These are phyloP conservation scores for Agaricus blazei DNA, from an alignment of 768 basidiomycete species.

Conservation along the genomic window DNA sequence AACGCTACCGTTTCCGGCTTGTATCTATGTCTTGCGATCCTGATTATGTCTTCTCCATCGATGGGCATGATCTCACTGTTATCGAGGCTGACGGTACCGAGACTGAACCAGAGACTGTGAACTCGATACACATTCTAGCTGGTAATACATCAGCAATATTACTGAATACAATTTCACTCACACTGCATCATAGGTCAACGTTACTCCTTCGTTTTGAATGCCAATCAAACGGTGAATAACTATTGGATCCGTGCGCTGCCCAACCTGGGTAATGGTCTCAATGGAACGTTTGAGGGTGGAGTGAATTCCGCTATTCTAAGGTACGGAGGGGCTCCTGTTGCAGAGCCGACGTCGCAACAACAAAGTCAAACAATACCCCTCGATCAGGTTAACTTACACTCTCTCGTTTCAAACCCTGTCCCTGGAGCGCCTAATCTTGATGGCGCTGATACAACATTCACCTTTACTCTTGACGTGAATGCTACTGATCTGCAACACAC, in stretches of 20 bases:
- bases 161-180: no score
- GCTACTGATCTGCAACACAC: neutral
- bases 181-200: slow-evolving; percentile 26
- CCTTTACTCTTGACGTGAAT: neutral
- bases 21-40: slow-evolving; percentile 47
- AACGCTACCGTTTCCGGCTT: slow-evolving; percentile 51
- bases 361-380: slow-evolving; percentile 17
- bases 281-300: slow-evolving; percentile 21
- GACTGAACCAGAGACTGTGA: slow-evolving; percentile 27
- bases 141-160: slow-evolving; percentile 3
- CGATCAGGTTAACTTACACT: slow-evolving; percentile 36
- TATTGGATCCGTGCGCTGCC: slow-evolving; percentile 35
- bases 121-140: slow-evolving; percentile 35
- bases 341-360: slow-evolving; percentile 19
- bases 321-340: slow-evolving; percentile 31
- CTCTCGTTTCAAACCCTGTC: slow-evolving; percentile 23
- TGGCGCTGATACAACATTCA: neutral
- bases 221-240: slow-evolving; percentile 36
- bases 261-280: slow-evolving; percentile 12
- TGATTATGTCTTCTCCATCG: slow-evolving; percentile 37
- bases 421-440: slow-evolving; percentile 18
- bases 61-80: slow-evolving; percentile 32
- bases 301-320: slow-evolving; percentile 40
- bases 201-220: slow-evolving; percentile 32
- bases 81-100: slow-evolving; percentile 39